These are phyloP conservation scores for Casuarina cunninghamiana DNA, from an alignment of 306 rosid genomes.

Conservation along the genomic window DNA sequence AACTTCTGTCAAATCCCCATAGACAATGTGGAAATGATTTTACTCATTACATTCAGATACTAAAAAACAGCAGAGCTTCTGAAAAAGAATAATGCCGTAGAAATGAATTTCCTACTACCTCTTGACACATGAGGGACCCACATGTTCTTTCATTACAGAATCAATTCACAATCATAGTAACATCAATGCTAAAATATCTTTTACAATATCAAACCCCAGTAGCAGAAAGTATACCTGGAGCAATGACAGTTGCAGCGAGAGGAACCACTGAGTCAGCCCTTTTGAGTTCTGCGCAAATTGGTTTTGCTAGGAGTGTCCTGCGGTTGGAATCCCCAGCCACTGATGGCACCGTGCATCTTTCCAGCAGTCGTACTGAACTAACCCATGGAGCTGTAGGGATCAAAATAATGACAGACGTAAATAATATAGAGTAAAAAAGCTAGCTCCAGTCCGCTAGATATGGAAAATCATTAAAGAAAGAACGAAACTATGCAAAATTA, in stretches of 20 bases:
- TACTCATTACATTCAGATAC: neutral
- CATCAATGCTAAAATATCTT: neutral
- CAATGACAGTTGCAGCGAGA: slow-evolving; percentile 44
- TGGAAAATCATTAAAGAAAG: neutral
- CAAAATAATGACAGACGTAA: neutral
- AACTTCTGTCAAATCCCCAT: slow-evolving; percentile 53
- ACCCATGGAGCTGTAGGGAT: neutral
- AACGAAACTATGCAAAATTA: neutral
- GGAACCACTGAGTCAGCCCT: slow-evolving; percentile 48
- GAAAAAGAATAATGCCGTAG: neutral
- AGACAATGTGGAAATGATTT: neutral
- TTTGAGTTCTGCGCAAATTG: slow-evolving; percentile 47
- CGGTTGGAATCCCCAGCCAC: slow-evolving; percentile 29
- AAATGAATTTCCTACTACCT: neutral
- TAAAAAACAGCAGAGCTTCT: neutral
- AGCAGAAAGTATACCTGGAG: slow-evolving; percentile 42
- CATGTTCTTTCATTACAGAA: neutral
- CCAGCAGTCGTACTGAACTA: slow-evolving; percentile 34
- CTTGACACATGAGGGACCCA: neutral
- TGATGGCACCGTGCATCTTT: slow-evolving; percentile 23
- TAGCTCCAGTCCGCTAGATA: neutral
- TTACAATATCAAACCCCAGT: neutral
- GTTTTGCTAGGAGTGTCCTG: slow-evolving; percentile 37
- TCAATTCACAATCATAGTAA: neutral
- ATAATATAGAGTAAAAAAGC: neutral